Conservation (phyloP, 352 stramenopile species). For the Globisporangium viniferum region DNA sequence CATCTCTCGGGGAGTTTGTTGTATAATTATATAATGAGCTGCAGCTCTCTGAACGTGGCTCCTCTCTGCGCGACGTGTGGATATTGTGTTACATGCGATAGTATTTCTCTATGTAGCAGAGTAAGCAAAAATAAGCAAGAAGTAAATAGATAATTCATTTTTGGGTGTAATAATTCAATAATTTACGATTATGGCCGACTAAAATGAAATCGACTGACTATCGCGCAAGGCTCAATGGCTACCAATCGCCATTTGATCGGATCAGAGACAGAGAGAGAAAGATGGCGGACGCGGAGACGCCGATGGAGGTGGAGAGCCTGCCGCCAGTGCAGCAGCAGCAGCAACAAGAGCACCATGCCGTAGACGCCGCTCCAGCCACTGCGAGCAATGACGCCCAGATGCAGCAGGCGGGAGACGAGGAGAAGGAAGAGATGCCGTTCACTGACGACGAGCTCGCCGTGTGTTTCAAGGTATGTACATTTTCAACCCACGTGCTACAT, state of each 20-base stretch:
- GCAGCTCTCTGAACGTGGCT: too few relatives aligned
- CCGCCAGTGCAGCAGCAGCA: constrained; percentile 7
- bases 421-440: constrained; percentile 61
- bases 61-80: too few relatives aligned
- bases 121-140: too few relatives aligned
- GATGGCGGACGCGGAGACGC: constrained; percentile 17
- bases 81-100: too few relatives aligned
- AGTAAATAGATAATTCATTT: too few relatives aligned
- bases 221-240: constrained; percentile 5
- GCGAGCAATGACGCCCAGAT: background rate
- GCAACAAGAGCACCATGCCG: background rate
- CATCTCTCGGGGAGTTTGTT: too few relatives aligned
- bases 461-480: constrained; percentile 49
- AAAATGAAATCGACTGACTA: background rate
- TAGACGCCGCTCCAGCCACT: background rate
- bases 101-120: too few relatives aligned
- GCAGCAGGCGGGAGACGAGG: constrained; percentile 18
- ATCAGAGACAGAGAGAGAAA: constrained; percentile 5
- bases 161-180: too few relatives aligned
- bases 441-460: constrained; percentile 52
- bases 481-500: background rate
- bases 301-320: constrained; percentile 39
- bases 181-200: background rate
- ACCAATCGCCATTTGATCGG: constrained; percentile 13
- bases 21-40: too few relatives aligned